Conservation (phyloP, 768 basidiomycete species). For the Collybiopsis confluens region DNA sequence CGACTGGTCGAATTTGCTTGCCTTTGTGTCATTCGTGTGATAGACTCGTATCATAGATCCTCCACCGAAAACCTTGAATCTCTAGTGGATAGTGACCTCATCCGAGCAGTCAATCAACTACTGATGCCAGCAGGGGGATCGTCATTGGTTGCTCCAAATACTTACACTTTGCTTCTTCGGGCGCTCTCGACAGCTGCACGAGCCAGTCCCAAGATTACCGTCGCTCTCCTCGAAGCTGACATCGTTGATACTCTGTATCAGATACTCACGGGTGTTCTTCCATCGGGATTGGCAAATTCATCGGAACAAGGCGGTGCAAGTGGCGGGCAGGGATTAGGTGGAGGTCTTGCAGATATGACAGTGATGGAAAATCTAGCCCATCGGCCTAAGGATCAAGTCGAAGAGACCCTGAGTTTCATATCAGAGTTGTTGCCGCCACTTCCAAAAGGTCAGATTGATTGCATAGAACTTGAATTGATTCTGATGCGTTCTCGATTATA, state of each 20-base stretch:
- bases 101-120: constrained; percentile 80
- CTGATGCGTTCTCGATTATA: constrained; percentile 23
- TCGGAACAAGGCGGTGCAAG: constrained; percentile 58
- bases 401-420: constrained; percentile 85
- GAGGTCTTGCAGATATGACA: constrained; percentile 91
- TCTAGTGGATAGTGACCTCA: constrained; percentile 74
- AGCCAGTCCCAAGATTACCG: constrained; percentile 82
- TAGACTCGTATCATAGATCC: constrained; percentile 88
- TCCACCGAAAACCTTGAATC: constrained; percentile 83
- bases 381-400: constrained; percentile 94
- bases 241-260: constrained; percentile 92
- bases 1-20: constrained; percentile 97
- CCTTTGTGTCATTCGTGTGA: constrained; percentile 88
- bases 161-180: constrained; percentile 83
- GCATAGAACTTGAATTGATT: neutral
- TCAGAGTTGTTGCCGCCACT: constrained; percentile 92
- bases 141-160: constrained; percentile 79
- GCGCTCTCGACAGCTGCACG: constrained; percentile 85
- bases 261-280: constrained; percentile 91
- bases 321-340: constrained; percentile 76
- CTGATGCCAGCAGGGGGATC: constrained; percentile 84
- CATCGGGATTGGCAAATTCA: constrained; percentile 50
- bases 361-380: constrained; percentile 98
- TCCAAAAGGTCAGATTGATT: constrained; percentile 65
- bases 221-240: constrained; percentile 85